A percentile compares a stretch with the other conserved stretches of the same genome.
These are phyloP conservation scores for Candida coquimbonensis DNA, from an alignment of 805 yeast species.

Conservation along the genomic window DNA sequence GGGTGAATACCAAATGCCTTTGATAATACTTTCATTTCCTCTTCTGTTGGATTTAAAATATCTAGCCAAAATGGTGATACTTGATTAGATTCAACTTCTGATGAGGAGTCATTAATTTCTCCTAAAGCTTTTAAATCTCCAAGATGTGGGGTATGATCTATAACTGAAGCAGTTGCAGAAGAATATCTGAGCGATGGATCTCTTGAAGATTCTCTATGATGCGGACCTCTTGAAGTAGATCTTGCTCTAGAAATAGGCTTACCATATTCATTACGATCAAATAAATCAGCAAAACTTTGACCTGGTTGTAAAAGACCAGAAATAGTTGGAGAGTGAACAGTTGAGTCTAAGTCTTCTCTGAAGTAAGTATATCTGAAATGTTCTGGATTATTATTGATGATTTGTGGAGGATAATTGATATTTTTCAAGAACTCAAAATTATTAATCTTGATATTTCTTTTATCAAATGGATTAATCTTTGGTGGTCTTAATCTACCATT, in stretches of 20 bases:
- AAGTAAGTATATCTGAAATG: slow-evolving; percentile 84
- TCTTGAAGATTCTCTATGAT: neutral
- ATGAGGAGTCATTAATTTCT: neutral
- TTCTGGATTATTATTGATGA: slow-evolving; percentile 39
- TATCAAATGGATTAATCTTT: slow-evolving; percentile 70
- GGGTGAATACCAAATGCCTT: slow-evolving; percentile 95
- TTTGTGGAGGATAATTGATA: slow-evolving; percentile 36
- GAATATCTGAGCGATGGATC: slow-evolving; percentile 1
- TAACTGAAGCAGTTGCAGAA: slow-evolving; percentile 1
- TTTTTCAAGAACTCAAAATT: slow-evolving; percentile 19
- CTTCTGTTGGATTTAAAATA: slow-evolving; percentile 88
- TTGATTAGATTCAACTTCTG: neutral
- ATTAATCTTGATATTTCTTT: slow-evolving; percentile 17
- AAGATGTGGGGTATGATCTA: slow-evolving; percentile 1
- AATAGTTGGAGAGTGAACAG: slow-evolving; percentile 83
- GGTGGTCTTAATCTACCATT: slow-evolving; percentile 70
- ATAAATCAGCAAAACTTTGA: slow-evolving; percentile 55
- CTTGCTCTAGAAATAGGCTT: slow-evolving; percentile 1
- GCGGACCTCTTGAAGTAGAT: neutral
- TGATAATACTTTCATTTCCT: slow-evolving; percentile 87
- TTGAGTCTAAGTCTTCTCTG: slow-evolving; percentile 82
- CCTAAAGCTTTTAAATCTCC: neutral
- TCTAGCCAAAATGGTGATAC: slow-evolving; percentile 88
- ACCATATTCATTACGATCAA: slow-evolving; percentile 36
- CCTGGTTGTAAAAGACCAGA: slow-evolving; percentile 69